Evolutionary conservation across 805 yeast genomes (phyloP).

Genomic region (Wickerhamiella qilinensis): DNA sequence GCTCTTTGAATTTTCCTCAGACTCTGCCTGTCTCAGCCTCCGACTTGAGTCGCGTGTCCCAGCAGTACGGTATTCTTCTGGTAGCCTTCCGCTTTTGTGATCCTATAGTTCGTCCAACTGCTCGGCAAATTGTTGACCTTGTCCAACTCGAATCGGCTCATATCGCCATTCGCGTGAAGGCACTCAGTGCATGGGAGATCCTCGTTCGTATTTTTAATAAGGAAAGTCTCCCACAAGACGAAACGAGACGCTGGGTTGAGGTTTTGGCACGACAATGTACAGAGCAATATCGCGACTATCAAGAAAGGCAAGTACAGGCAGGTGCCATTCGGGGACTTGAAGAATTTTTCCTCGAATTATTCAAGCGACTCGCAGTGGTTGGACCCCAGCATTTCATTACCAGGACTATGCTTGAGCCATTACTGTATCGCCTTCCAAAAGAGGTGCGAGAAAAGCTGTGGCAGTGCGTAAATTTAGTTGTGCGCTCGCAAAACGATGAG

Average conservation of each 20-base stretch:
- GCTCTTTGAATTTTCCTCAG: constrained; percentile 10
- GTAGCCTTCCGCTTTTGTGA: constrained; percentile 8
- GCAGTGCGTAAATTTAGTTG: not conserved
- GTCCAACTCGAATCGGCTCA: constrained; percentile 10
- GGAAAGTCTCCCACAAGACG: not conserved
- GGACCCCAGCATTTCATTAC: not conserved
- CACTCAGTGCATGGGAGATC: constrained; percentile 14
- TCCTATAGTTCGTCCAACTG: constrained; percentile 5
- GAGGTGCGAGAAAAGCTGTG: not conserved
- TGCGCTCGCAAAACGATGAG: not conserved
- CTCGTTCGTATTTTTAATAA: constrained; percentile 3
- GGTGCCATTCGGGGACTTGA: not conserved
- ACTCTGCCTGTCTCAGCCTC: constrained; percentile 6
- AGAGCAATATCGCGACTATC: not conserved
- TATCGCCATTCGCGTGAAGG: constrained; percentile 11
- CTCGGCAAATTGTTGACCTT: constrained; percentile 12
- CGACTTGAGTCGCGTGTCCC: constrained; percentile 11
- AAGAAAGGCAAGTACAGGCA: not conserved
- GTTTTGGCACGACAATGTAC: not conserved
- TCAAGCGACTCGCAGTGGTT: not conserved
- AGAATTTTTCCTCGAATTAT: not conserved
- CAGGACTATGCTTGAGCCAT: not conserved
- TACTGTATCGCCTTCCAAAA: not conserved
- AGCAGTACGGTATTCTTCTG: constrained; percentile 13
- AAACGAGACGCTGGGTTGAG: constrained; percentile 11